phyloP scores from a whole-genome alignment of 768 basidiomycete species.

The Xanthoconium purpureum region DNA sequence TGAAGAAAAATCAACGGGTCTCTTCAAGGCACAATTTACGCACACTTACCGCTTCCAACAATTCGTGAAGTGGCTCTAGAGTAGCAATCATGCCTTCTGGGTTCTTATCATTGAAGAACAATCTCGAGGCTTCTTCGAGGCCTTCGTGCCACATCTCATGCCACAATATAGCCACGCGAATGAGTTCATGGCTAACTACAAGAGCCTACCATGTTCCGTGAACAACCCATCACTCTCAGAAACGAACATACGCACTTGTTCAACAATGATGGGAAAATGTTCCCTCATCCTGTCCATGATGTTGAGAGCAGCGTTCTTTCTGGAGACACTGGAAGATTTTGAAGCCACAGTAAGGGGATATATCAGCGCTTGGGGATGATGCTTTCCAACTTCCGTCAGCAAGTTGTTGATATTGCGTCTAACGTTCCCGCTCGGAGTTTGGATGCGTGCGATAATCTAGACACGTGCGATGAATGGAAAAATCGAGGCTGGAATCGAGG shows the following conservation, averaged over 20 bases:
- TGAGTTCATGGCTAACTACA: constrained; percentile 89
- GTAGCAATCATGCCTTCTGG: constrained; percentile 95
- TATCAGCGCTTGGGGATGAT: constrained; percentile 95
- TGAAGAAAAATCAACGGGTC: constrained; percentile 30
- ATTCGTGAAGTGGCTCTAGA: constrained; percentile 87
- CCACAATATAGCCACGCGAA: constrained; percentile 97
- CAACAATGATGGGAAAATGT: constrained; percentile 82
- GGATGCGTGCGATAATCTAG: constrained; percentile 97
- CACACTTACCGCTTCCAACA: constrained; percentile 75
- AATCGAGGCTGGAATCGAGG: neutral
- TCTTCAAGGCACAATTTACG: neutral
- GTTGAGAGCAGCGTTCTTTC: constrained; percentile 75
- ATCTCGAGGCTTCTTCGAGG: constrained; percentile 92
- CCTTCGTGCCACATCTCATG: constrained; percentile 99
- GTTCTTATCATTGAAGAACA: constrained; percentile 97
- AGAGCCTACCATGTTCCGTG: constrained; percentile 51
- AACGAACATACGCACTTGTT: constrained; percentile 55
- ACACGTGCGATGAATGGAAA: neutral
- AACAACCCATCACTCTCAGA: neutral
- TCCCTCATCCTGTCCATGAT: constrained; percentile 95
- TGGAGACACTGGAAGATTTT: constrained; percentile 83
- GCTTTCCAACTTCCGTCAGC: constrained; percentile 88
- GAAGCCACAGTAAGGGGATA: constrained; percentile 96
- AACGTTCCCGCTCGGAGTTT: constrained; percentile 86
- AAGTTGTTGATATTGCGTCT: constrained; percentile 86